Evolutionary conservation across 441 rosid species (phyloP).

Genomic region (Populus hybrid): DNA sequence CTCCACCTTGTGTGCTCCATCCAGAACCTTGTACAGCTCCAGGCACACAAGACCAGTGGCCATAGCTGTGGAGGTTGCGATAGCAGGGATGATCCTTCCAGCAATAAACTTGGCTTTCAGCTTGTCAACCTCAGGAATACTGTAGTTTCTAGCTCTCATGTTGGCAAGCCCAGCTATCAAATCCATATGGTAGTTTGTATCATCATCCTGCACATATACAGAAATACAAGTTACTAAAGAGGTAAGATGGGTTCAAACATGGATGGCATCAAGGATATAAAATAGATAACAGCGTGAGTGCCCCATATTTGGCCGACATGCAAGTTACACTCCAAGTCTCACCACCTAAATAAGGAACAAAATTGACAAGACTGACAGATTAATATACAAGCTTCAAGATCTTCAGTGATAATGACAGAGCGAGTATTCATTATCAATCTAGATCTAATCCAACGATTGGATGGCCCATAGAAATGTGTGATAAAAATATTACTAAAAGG

Average conservation of each 20-base stretch:
- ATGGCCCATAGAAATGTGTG: not conserved
- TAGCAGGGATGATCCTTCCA: conserved; percentile 89
- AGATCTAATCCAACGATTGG: not conserved
- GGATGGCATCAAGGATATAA: not conserved
- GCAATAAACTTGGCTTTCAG: conserved; percentile 90
- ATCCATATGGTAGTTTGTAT: conserved; percentile 91
- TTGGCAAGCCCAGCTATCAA: conserved; percentile 82
- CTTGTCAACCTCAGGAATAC: conserved; percentile 87
- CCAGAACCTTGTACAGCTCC: conserved; percentile 82
- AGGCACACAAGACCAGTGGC: conserved; percentile 89
- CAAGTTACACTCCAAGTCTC: not conserved
- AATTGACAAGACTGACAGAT: not conserved
- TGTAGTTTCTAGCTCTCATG: conserved; percentile 92
- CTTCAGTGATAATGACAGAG: not conserved
- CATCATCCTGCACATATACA: conserved; percentile 60
- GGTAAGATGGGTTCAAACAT: not conserved
- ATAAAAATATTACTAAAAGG: not conserved
- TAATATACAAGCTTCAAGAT: not conserved
- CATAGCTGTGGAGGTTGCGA: conserved; percentile 90
- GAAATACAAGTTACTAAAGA: not conserved
- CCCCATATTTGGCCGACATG: not conserved
- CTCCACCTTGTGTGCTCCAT: conserved; percentile 67
- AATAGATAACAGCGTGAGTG: not conserved
- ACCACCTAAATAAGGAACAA: not conserved
- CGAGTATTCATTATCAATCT: not conserved